These are phyloP conservation scores for Purshia tridentata DNA, from an alignment of 306 rosid genomes.

Conservation along the genomic window DNA sequence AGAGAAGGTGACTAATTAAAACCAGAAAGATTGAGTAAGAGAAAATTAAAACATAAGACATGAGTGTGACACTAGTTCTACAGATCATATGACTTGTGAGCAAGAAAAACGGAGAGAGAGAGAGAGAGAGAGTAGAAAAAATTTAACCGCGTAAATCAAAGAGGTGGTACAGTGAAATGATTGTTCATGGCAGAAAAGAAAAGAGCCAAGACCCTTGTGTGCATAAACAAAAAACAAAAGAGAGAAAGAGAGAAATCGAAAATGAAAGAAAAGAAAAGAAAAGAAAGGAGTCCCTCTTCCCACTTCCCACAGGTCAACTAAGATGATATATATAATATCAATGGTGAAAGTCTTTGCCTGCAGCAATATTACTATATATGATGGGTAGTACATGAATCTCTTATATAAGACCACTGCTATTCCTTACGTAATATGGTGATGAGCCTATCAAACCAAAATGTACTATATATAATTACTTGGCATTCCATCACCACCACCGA, in stretches of 20 bases:
- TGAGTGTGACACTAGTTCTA: not conserved
- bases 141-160: slow-evolving; percentile 32
- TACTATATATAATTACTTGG: not conserved
- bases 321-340: not conserved
- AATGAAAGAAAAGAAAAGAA: not conserved
- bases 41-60: slow-evolving; percentile 16
- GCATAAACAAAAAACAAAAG: not conserved
- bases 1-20: slow-evolving; percentile 19
- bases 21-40: slow-evolving; percentile 24
- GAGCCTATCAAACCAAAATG: not conserved
- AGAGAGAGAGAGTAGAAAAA: slow-evolving; percentile 12
- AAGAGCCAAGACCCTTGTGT: slow-evolving; percentile 12
- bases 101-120: not conserved
- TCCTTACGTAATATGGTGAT: too few relatives aligned
- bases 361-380: slow-evolving; percentile 27
- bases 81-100: too few relatives aligned
- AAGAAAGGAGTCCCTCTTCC: too few relatives aligned
- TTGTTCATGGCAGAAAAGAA: slow-evolving; percentile 23
- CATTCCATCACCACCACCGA: not conserved
- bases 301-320: slow-evolving; percentile 6
- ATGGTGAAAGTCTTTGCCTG: slow-evolving; percentile 16
- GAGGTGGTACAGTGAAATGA: slow-evolving; percentile 28
- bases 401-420: too few relatives aligned
- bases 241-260: not conserved
- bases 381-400: slow-evolving; percentile 12